Conservation (phyloP, 2,329 filamentous ascomycete genomes). For the Sporothrix inflata region DNA sequence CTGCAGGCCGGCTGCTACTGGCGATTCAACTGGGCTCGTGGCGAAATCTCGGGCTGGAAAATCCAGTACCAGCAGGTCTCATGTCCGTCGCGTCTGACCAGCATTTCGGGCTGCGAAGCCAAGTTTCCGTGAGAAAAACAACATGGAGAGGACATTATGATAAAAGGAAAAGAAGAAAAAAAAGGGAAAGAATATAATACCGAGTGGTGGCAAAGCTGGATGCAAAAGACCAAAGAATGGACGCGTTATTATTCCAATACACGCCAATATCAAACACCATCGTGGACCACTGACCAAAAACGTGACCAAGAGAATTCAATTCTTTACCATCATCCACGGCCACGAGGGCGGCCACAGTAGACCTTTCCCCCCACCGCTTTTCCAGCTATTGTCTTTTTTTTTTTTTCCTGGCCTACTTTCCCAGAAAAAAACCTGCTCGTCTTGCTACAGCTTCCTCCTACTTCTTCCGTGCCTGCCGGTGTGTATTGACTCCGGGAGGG, state of each 20-base stretch:
- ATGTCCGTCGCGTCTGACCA: not conserved
- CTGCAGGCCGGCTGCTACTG: conserved; percentile 32
- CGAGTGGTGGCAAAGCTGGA: not conserved
- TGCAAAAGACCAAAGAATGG: not conserved
- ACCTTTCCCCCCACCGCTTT: not conserved
- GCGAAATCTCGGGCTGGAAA: conserved; percentile 26
- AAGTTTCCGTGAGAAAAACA: not conserved
- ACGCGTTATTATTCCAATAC: not conserved
- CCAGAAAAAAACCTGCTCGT: not conserved
- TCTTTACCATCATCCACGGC: not conserved
- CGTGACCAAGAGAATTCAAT: not conserved
- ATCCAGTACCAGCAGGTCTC: conserved; percentile 10
- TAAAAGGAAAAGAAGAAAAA: not conserved
- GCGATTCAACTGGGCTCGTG: conserved; percentile 31
- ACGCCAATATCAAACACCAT: not conserved
- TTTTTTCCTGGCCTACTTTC: not conserved
- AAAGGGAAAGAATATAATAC: not conserved
- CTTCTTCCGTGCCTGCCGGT: not conserved
- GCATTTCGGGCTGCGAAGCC: not conserved
- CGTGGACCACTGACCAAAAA: not conserved
- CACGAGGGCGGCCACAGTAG: not conserved
- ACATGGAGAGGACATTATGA: not conserved
- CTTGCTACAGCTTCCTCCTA: not conserved
- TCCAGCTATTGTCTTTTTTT: no score
- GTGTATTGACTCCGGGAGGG: not conserved